A percentile compares a stretch with the other conserved stretches of the same genome.
phyloP scores from a whole-genome alignment of 1,284 basidiomycete genomes.

The Pseudozyma thailandica region DNA sequence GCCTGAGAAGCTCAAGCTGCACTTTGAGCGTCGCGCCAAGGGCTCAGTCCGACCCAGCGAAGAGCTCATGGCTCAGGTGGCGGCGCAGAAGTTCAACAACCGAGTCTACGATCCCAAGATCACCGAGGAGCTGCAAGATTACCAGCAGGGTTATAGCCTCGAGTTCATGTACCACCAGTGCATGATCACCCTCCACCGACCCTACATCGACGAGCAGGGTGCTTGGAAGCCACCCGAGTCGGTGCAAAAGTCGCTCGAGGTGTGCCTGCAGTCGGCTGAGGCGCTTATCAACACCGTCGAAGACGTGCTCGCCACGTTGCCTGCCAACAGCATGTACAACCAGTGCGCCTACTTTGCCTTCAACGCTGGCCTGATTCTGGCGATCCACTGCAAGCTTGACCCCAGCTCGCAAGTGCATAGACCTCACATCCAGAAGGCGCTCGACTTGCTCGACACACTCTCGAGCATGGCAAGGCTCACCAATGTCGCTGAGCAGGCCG shows the following conservation, averaged over 20 bases:
- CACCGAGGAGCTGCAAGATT: conserved; percentile 45
- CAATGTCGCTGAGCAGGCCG: conserved; percentile 57
- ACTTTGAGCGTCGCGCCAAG: conserved; percentile 41
- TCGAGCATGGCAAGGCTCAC: conserved; percentile 40
- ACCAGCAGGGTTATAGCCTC: conserved; percentile 51
- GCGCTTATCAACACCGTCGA: conserved; percentile 51
- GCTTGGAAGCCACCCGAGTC: conserved; percentile 52
- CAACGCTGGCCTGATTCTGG: conserved; percentile 54
- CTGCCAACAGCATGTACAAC: conserved; percentile 51
- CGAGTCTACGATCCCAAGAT: conserved; percentile 40
- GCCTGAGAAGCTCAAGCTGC: conserved; percentile 40
- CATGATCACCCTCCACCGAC: conserved; percentile 55
- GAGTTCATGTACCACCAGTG: conserved; percentile 54
- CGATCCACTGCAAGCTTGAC: conserved; percentile 52
- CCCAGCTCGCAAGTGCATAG: conserved; percentile 44
- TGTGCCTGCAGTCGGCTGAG: conserved; percentile 50
- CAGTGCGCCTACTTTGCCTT: conserved; percentile 53
- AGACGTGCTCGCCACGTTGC: conserved; percentile 38
- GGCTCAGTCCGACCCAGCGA: conserved; percentile 38
- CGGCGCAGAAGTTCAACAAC: conserved; percentile 27
- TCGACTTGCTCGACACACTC: conserved; percentile 47
- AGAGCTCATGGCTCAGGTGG: conserved; percentile 30
- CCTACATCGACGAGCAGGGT: conserved; percentile 56
- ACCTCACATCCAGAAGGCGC: conserved; percentile 55
- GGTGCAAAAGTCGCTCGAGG: conserved; percentile 53